These are phyloP conservation scores for Paecilomyces variotii DNA, from an alignment of 2,329 filamentous ascomycete genomes.

Conservation along the genomic window DNA sequence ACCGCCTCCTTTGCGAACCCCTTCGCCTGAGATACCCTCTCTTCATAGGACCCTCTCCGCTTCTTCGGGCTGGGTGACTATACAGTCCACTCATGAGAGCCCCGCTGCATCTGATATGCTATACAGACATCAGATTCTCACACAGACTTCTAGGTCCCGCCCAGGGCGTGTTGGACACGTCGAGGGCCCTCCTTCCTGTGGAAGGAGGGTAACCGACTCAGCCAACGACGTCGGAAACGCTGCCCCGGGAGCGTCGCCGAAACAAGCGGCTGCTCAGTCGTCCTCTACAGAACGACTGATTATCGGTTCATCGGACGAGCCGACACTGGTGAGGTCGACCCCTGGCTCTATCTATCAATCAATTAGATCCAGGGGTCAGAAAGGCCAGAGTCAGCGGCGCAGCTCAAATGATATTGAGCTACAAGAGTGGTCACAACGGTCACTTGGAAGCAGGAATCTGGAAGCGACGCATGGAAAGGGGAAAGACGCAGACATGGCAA, in stretches of 20 bases:
- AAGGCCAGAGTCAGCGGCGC: neutral
- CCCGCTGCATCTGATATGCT: neutral
- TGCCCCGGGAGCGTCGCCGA: neutral
- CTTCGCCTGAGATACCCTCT: neutral
- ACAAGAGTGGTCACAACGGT: neutral
- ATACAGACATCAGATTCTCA: neutral
- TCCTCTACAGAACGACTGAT: neutral
- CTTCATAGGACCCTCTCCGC: neutral
- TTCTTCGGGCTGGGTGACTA: neutral
- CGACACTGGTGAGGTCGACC: neutral
- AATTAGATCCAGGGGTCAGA: neutral
- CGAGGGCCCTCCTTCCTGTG: neutral
- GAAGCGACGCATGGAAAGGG: neutral
- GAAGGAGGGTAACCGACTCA: neutral
- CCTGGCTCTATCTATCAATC: neutral
- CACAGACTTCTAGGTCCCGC: neutral
- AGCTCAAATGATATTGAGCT: neutral
- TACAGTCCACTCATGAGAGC: neutral
- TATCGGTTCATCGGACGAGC: neutral
- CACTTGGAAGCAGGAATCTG: neutral
- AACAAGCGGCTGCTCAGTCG: neutral
- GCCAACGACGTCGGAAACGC: neutral
- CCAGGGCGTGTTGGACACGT: neutral
- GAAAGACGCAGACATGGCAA: neutral
- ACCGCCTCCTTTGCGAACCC: neutral